Evolutionary conservation across 192 early-diverging fungal genomes (phyloP), one percentile per base, ranked within the genome.

Genomic region (Entomortierella chlamydospora): DNA sequence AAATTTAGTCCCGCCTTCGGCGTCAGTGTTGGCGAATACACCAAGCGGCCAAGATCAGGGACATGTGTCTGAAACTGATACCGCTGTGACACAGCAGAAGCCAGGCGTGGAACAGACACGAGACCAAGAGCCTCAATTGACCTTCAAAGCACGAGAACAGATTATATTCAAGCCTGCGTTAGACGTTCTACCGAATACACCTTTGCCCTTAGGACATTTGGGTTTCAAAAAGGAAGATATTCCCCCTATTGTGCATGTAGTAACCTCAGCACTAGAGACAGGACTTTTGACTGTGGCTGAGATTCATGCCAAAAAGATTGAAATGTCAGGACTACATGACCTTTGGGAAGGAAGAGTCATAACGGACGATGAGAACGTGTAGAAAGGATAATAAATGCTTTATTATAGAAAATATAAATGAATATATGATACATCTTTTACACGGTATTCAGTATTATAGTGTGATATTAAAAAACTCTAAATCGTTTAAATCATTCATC

Each of bases 191-290:
- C 76, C 76, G 9, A 79, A 79, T 47, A 79, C 76, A 22, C 76
- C 76, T 8, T 34, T 79, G 57, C 76, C 76, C 0, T 28, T 79
- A 15, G 76, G 76, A 1, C 76, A 79, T 26, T 34, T 79, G 22
- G 76, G 76, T 10, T 79, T 79, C 57, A 70, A 79, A 57, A 79
- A 79, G 52, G 76, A 79, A 49, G 76, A 79, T 29, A 79, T 79
- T 26, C 76, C 76, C 8, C 76, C 76, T 28, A 70, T 79, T 39
- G 68, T 79, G 12, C 76, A 79, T 56, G 43, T 57, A 13, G 68
- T 66, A 49, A 79, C 76, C 29, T 61, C 52, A 2, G 76, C 62
- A 17, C 42, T 79, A 1, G 76, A 79, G 41, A 66, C 63, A 8
- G 76, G 62, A 0, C 43, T 79, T 29, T 37, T 79, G 57, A 54